Evolutionary conservation across 75 land plant species (phyloP).

Genomic region (Isoetes taiwanensis): DNA sequence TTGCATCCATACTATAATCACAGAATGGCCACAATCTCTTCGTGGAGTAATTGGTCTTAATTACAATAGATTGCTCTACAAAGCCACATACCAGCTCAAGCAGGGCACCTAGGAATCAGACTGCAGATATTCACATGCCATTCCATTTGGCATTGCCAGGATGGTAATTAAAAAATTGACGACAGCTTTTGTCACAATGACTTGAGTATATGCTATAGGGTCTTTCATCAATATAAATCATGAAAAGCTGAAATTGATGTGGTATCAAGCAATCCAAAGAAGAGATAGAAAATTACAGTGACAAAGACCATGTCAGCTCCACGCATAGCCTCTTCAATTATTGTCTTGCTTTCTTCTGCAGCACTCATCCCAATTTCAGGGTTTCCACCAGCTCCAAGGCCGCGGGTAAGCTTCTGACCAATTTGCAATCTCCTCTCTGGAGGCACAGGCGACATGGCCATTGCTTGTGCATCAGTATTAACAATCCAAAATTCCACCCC

Average conservation of each 20-base stretch:
- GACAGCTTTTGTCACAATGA: too few species aligned
- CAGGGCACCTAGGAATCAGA: neutral
- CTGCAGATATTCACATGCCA: too few species aligned
- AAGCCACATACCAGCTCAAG: neutral
- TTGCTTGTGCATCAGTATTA: slow-evolving; percentile 89
- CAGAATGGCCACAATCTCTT: too few species aligned
- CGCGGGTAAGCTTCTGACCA: slow-evolving; percentile 79
- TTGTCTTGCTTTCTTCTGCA: slow-evolving; percentile 76
- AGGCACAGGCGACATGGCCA: slow-evolving; percentile 78
- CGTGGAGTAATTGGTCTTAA: too few species aligned
- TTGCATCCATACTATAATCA: too few species aligned
- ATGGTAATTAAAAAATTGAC: too few species aligned
- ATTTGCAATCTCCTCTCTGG: slow-evolving; percentile 74
- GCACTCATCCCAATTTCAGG: slow-evolving; percentile 93
- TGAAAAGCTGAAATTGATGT: neutral
- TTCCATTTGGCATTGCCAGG: too few species aligned
- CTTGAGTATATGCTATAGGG: too few species aligned
- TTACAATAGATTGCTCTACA: too few species aligned
- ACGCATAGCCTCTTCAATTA: slow-evolving; percentile 65
- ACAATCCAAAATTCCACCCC: slow-evolving; percentile 97
- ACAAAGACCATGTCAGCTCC: slow-evolving; percentile 98
- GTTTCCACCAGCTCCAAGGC: slow-evolving; percentile 95
- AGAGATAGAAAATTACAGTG: slow-evolving; percentile 36
- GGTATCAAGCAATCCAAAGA: neutral
- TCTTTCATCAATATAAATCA: too few species aligned